These are phyloP conservation scores for Cryptococcus sp. DNA, from an alignment of 1,284 basidiomycete species.

Conservation along the genomic window DNA sequence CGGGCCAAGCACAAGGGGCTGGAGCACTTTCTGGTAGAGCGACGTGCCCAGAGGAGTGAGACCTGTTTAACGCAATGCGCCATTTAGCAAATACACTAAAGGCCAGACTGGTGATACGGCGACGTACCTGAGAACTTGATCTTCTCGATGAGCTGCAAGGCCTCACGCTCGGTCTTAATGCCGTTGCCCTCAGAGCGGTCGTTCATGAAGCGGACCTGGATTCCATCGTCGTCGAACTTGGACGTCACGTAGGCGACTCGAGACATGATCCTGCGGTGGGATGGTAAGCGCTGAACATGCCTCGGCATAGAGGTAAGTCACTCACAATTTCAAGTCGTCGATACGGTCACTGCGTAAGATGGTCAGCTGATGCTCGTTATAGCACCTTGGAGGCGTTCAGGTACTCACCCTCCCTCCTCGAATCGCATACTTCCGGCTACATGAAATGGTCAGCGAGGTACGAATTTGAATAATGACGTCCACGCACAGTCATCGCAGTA, in stretches of 20 bases:
- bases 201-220: slow-evolving; percentile 57
- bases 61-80: slow-evolving; percentile 16
- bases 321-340: slow-evolving; percentile 54
- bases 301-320: slow-evolving; percentile 25
- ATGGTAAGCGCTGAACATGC: background rate
- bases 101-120: background rate
- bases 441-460: too few species aligned
- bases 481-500: slow-evolving; percentile 50
- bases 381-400: too few species aligned
- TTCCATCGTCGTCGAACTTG: slow-evolving; percentile 57
- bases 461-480: too few species aligned
- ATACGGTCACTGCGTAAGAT: slow-evolving; percentile 43
- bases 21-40: slow-evolving; percentile 54
- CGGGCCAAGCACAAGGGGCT: slow-evolving; percentile 55
- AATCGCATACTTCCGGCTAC: slow-evolving; percentile 52
- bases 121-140: slow-evolving; percentile 55
- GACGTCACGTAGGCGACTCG: slow-evolving; percentile 54
- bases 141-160: slow-evolving; percentile 50
- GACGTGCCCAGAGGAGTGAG: slow-evolving; percentile 55
- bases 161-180: slow-evolving; percentile 52
- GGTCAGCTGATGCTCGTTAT: too few species aligned
- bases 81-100: background rate
- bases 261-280: slow-evolving; percentile 39
- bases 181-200: slow-evolving; percentile 54
- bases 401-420: slow-evolving; percentile 40